Percentiles rank a stretch among this genome's conserved stretches.
Evolutionary conservation across 2,329 filamentous ascomycete species (phyloP).

Genomic region (Tricladium varicosporioides): DNA sequence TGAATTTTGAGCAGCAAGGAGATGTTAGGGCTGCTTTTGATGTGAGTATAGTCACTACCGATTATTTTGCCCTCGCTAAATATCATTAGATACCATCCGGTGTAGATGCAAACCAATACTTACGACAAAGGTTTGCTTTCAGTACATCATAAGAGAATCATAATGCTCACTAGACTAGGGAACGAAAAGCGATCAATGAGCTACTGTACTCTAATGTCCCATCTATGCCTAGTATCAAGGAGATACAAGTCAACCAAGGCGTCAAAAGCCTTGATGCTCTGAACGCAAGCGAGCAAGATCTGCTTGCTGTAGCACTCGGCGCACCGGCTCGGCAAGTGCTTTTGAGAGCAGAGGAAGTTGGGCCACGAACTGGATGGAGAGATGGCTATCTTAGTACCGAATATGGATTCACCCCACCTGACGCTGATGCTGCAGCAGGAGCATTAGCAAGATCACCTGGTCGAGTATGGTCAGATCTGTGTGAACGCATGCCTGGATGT

Average conservation of each 20-base stretch:
- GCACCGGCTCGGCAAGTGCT: constrained; percentile 54
- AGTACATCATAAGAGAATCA: background rate
- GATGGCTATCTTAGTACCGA: constrained; percentile 52
- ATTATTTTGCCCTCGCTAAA: constrained; percentile 12
- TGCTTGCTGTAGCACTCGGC: constrained; percentile 51
- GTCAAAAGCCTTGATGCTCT: constrained; percentile 48
- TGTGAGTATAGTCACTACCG: constrained; percentile 26
- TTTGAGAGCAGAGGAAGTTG: constrained; percentile 51
- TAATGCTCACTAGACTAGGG: constrained; percentile 29
- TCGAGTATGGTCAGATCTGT: constrained; percentile 53
- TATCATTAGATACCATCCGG: constrained; percentile 41
- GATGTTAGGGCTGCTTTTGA: constrained; percentile 38
- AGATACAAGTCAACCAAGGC: constrained; percentile 42
- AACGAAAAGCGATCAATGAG: constrained; percentile 38
- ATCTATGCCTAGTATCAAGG: constrained; percentile 14
- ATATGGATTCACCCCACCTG: constrained; percentile 50
- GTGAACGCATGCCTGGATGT: constrained; percentile 52
- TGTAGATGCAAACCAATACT: constrained; percentile 45
- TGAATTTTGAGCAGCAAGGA: constrained; percentile 32
- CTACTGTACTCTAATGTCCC: constrained; percentile 26
- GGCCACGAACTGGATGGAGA: constrained; percentile 48
- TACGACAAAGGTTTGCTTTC: constrained; percentile 40
- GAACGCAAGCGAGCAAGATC: constrained; percentile 46
- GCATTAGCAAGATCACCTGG: constrained; percentile 48
- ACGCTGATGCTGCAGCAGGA: constrained; percentile 48